Conservation (phyloP, 202 grass and related monocot species). For the Zoysia matrella region DNA sequence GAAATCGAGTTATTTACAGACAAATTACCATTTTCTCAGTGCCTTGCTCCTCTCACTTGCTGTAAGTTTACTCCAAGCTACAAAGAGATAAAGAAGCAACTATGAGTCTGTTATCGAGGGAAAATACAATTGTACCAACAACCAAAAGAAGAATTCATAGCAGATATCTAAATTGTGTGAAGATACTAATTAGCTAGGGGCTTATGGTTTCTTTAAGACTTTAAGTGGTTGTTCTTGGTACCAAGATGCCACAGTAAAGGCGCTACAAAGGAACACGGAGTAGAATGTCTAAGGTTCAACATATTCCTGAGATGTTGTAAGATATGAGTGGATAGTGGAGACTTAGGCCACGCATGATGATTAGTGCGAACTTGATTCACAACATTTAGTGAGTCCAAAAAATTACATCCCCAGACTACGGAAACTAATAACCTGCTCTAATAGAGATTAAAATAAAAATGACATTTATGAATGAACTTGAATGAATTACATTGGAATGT, state of each 20-base stretch:
- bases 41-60: slow-evolving; percentile 88
- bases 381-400: neutral
- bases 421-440: neutral
- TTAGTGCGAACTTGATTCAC: slow-evolving; percentile 16
- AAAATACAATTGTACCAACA: neutral
- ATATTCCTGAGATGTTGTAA: neutral
- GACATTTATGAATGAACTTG: slow-evolving; percentile 9
- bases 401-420: neutral
- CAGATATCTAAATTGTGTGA: neutral
- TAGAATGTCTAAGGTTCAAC: neutral
- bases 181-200: neutral
- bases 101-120: slow-evolving; percentile 11
- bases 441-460: slow-evolving; percentile 12
- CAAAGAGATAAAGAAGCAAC: slow-evolving; percentile 30
- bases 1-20: slow-evolving; percentile 9
- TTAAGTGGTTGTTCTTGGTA: neutral
- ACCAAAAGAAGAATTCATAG: neutral
- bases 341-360: neutral
- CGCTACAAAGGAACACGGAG: neutral
- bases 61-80: slow-evolving; percentile 97
- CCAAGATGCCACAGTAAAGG: neutral
- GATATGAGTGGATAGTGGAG: neutral
- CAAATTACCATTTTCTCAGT: slow-evolving; percentile 90
- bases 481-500: slow-evolving; percentile 72
- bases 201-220: neutral